Base-by-base conservation (phyloP, 2,329 filamentous ascomycete genomes). In the Teratosphaeria gauchensis region DNA sequence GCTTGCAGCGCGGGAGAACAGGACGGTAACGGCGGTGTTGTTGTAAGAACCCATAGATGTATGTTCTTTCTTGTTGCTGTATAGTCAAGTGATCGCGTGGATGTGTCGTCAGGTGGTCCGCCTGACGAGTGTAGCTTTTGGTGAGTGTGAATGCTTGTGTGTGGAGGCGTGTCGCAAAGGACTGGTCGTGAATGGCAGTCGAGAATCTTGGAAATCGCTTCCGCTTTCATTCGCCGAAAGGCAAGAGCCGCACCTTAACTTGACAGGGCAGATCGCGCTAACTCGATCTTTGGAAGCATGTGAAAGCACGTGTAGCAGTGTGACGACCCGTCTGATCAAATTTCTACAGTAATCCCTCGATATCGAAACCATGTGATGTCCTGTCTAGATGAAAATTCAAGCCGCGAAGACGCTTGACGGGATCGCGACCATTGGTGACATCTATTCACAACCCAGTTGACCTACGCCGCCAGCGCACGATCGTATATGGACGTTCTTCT, bases 1-100 rank as follows among this genome's bases (percentile, higher is more conserved):
- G 66, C 69, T 68, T 68, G 64, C 63, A 67, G 64, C 66, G 69
- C 63, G 62, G 64, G 64, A 35, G 35, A 24, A 38, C 30, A 28
- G 19, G 38, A 52, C 56, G 59, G 54, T 55, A 51, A 35, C 46
- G 32, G 54, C 33, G 42, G 42, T 48, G n/a, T 21, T 48, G 42
- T 42, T 53, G 56, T 57, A 55, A 9, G 33, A 55, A 60, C 59
- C 61, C 61, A 62, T 62, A 57, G 58, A 60, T 62, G 60, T 31
- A 4, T n/a, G 11, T 51, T 48, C 16, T n/a, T 9, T 54, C 3
- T 32, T 38, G 38, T 12, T 55, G 42, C 42, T n/a, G 38, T 35
- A 52, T 28, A 52, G 53, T 6, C 7, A 16, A 5, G 2, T 16
- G 14, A 38, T 19, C 33, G 33, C 33, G 33, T 35, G 33, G 7